Evolutionary conservation across 108 stramenopile species (phyloP).

Genomic region (Nannochloropsis salina): DNA sequence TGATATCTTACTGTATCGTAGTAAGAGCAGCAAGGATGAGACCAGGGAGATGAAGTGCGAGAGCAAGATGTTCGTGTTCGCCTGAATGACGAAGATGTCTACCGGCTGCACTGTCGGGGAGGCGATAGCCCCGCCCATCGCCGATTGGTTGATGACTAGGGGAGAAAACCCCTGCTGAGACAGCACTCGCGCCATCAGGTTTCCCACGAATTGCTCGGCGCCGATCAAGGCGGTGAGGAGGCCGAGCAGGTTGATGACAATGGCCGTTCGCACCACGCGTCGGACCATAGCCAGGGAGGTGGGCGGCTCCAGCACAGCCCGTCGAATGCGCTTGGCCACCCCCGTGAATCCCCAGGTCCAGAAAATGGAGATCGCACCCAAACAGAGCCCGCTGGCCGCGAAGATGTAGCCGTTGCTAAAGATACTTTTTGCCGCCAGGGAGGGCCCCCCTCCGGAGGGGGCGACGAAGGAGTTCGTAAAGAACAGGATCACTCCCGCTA

Average conservation of each 20-base stretch:
- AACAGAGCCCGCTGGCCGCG: conserved; percentile 32
- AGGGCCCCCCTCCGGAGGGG: background rate
- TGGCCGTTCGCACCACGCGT: conserved; percentile 60
- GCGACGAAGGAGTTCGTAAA: conserved; percentile 58
- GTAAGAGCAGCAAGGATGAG: conserved; percentile 53
- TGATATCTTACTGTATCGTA: background rate
- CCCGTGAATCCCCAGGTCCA: conserved; percentile 78
- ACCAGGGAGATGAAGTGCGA: conserved; percentile 72
- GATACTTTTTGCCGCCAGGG: background rate
- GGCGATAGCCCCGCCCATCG: conserved; percentile 42
- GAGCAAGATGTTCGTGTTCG: conserved; percentile 76
- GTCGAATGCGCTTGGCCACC: conserved; percentile 55
- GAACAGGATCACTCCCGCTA: conserved; percentile 65
- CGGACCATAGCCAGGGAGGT: conserved; percentile 58
- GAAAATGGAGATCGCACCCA: conserved; percentile 58
- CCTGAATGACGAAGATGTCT: conserved; percentile 80
- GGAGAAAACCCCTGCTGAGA: conserved; percentile 53
- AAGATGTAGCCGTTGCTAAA: conserved; percentile 17
- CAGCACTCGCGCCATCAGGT: conserved; percentile 66
- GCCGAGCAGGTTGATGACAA: conserved; percentile 66
- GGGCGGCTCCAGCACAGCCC: conserved; percentile 59
- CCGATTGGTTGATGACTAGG: conserved; percentile 37
- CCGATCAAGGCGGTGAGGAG: conserved; percentile 64
- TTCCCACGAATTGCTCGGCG: conserved; percentile 72
- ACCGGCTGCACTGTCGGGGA: conserved; percentile 63